Percentiles rank a stretch among this genome's conserved stretches.
Evolutionary conservation across 306 rosid species (phyloP).

Genomic region (Vicia faba): DNA sequence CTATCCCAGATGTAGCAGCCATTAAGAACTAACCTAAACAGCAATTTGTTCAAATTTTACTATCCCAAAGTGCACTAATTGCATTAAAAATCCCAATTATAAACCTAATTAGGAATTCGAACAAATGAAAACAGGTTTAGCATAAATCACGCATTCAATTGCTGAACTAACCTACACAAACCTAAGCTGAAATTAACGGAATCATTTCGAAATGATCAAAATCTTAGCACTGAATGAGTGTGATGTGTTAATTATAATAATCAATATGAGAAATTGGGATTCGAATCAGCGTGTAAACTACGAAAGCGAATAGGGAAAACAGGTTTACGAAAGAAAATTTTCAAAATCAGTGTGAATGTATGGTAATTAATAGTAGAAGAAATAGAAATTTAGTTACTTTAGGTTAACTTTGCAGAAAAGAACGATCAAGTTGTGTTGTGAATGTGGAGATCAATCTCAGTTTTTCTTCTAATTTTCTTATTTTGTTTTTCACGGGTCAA

Average conservation of each 20-base stretch:
- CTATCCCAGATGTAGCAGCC: slow-evolving; percentile 46
- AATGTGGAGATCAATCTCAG: slow-evolving; percentile 5
- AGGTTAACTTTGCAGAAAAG: slow-evolving; percentile 39
- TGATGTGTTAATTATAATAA: background rate
- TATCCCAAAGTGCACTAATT: background rate
- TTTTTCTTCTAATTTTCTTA: background rate
- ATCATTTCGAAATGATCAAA: background rate
- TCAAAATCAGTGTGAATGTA: background rate
- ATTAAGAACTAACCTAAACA: slow-evolving; percentile 38
- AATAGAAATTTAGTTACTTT: slow-evolving; percentile 19
- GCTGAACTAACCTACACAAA: slow-evolving; percentile 16
- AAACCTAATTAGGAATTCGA: slow-evolving; percentile 3
- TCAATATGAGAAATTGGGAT: background rate
- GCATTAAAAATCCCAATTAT: slow-evolving; percentile 8
- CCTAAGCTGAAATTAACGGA: slow-evolving; percentile 8
- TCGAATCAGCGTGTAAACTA: slow-evolving; percentile 21
- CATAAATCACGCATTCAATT: slow-evolving; percentile 10
- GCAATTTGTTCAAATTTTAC: background rate
- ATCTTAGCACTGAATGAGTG: background rate
- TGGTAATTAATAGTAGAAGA: background rate
- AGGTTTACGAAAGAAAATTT: background rate
- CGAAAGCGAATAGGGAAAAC: background rate
- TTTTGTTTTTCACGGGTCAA: no score
- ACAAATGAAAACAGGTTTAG: slow-evolving; percentile 11
- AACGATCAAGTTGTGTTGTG: slow-evolving; percentile 19